Percentiles rank a stretch among this genome's conserved stretches.
Conservation (phyloP, 306 rosid genomes). For the Rosa rugosa region DNA sequence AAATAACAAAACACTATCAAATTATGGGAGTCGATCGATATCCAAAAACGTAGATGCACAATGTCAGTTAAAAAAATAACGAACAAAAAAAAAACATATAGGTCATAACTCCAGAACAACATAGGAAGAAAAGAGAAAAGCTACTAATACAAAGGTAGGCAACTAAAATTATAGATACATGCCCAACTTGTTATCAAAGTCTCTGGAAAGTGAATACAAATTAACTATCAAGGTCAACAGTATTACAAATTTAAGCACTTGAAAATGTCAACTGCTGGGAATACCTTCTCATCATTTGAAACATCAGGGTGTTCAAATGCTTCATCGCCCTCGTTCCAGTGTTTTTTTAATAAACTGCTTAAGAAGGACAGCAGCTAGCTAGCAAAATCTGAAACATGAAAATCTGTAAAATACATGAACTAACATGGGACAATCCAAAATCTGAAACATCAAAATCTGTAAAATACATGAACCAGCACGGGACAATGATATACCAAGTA, state of each 20-base stretch:
- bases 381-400: too few relatives aligned
- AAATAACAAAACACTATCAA: too few relatives aligned
- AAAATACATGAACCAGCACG: too few relatives aligned
- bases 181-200: background rate
- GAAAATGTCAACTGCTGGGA: slow-evolving; percentile 8
- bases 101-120: background rate
- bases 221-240: background rate
- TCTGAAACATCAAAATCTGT: too few relatives aligned
- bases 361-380: slow-evolving; percentile 91
- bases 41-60: too few relatives aligned
- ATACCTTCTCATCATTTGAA: slow-evolving; percentile 76
- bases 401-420: too few relatives aligned
- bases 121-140: background rate
- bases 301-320: slow-evolving; percentile 81
- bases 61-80: too few relatives aligned
- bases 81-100: background rate
- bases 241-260: background rate
- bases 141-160: background rate
- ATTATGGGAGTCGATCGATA: too few relatives aligned
- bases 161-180: background rate
- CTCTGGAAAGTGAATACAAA: background rate
- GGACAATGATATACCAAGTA: too few relatives aligned
- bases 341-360: slow-evolving; percentile 88
- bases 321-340: slow-evolving; percentile 89
- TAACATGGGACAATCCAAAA: too few relatives aligned